Conservation (phyloP, 805 yeast species). For the Cyberlindnera maclurae region DNA sequence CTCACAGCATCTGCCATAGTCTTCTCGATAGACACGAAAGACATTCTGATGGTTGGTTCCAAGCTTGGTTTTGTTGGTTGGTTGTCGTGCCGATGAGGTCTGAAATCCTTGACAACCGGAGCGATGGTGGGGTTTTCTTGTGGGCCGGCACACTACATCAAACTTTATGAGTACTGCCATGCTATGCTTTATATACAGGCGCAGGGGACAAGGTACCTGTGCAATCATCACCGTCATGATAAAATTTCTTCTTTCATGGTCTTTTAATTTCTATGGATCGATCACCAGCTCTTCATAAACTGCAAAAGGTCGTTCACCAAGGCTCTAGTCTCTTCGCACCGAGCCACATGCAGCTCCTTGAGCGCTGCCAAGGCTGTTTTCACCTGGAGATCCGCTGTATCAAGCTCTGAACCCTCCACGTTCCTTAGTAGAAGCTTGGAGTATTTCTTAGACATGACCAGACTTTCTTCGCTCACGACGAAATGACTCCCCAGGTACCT, state of each 20-base stretch:
- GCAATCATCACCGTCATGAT: too few species aligned
- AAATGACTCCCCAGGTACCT: neutral
- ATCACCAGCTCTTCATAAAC: too few species aligned
- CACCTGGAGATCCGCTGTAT: neutral
- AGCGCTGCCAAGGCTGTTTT: neutral
- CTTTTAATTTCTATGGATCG: too few species aligned
- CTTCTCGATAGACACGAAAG: constrained; percentile 12
- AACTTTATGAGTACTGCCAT: too few species aligned
- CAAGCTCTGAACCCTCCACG: neutral
- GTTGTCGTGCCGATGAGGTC: neutral
- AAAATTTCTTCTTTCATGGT: too few species aligned
- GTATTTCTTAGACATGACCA: neutral
- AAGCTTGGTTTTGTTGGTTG: neutral
- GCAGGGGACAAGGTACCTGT: too few species aligned
- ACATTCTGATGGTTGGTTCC: neutral
- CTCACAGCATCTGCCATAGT: constrained; percentile 13
- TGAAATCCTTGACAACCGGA: too few species aligned
- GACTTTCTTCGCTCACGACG: neutral
- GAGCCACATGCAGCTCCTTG: neutral
- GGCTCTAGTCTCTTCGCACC: neutral
- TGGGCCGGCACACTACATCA: too few species aligned
- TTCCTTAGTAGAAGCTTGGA: neutral
- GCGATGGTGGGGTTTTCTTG: too few species aligned
- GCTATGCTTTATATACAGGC: too few species aligned
- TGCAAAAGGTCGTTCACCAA: neutral